Evolutionary conservation across 139 green algal species (phyloP), one percentile per base, ranked within the genome.

Genomic region (Auxenochlorella pyrenoidosa): DNA sequence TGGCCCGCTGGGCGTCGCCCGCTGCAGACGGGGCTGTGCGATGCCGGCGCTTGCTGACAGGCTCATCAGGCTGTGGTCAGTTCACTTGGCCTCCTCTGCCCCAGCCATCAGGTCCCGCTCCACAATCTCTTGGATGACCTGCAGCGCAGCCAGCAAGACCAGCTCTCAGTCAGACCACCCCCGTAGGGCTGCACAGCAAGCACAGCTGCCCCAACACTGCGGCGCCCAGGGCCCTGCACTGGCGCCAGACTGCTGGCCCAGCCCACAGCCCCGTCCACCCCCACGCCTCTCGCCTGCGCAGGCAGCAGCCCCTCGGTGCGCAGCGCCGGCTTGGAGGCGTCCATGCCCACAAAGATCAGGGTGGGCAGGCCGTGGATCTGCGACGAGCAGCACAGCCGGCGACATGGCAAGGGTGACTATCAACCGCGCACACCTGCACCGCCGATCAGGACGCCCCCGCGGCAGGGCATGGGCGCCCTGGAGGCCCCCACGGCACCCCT

Each of bases 351-450:
- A 70, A 99, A 97, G 15, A 99, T 95, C 68, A 99, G 93, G 0
- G 97, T 99, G 32, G 97, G 97, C 58, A 99, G 93, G 38, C 97
- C 97, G 83, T 98, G 91, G 79, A 99, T 99, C 94, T 99, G 95
- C 75, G 68, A 12, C 71, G 72, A 51, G 41, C 32, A 63, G 54
- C 54, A 71, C 63, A 71, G 26, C 5, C 21, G 12, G 28, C 5
- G 59, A 6, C 59, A 28, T 28, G 10, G 47, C 3, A 12, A 28
- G 59, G 59, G 22, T 68, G 3, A 68, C 59, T 28, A n/a, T 3
- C 59, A 12, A 28, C 59, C 10, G 16, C 71, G 28, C 40, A 79
- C 36, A 40, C 72, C 1, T 47, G 30, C 63, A 88, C 86, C 72
- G 88, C 72, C 5, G 87, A 58, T 54, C 63, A n/a, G n/a, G n/a